Evolutionary conservation across 1,139 yeast species (phyloP).

Genomic region (Scheffersomyces parashehatae): DNA sequence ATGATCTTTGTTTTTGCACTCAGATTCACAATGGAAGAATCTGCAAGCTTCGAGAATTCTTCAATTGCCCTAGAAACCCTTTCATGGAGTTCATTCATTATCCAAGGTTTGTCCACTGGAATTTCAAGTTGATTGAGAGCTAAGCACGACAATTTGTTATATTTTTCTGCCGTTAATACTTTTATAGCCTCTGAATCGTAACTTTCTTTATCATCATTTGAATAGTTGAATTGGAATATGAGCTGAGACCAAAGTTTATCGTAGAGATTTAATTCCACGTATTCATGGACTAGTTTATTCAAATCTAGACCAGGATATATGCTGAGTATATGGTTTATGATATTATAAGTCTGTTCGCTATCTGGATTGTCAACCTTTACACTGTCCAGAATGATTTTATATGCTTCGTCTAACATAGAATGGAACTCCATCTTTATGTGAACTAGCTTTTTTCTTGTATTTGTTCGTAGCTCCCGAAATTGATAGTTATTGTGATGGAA

Average conservation of each 20-base stretch:
- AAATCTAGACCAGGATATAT: constrained; percentile 52
- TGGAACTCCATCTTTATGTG: constrained; percentile 35
- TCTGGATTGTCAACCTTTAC: constrained; percentile 37
- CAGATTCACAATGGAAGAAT: constrained; percentile 49
- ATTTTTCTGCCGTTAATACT: constrained; percentile 32
- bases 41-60: constrained; percentile 52
- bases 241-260: constrained; percentile 64
- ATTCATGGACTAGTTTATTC: constrained; percentile 60
- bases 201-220: constrained; percentile 31
- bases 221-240: constrained; percentile 33
- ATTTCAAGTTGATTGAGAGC: constrained; percentile 75
- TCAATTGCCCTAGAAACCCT: constrained; percentile 54
- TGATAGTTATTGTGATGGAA: constrained; percentile 47
- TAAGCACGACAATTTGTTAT: constrained; percentile 48
- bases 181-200: constrained; percentile 31
- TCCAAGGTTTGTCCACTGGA: constrained; percentile 46
- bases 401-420: constrained; percentile 38
- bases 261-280: constrained; percentile 68
- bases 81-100: constrained; percentile 43
- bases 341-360: constrained; percentile 35
- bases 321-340: constrained; percentile 31
- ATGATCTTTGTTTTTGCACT: constrained; percentile 55
- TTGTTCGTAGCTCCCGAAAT: constrained; percentile 32
- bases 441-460: constrained; percentile 27
- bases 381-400: constrained; percentile 41